Evolutionary conservation across 176 grass and related monocot species (phyloP).

Genomic region (Phoenix dactylifera): DNA sequence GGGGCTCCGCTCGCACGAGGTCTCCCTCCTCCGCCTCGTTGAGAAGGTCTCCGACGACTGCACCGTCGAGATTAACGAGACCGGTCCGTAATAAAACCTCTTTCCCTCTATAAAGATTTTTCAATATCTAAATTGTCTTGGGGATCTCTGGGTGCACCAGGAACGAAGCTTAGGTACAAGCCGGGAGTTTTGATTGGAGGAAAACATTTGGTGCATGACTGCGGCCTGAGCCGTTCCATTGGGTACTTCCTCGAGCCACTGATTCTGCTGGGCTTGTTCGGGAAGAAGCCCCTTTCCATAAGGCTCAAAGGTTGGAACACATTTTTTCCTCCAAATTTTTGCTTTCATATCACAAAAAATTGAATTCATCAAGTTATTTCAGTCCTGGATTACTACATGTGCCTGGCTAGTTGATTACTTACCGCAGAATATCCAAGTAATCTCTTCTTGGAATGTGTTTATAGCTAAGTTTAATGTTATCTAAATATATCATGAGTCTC

Average conservation of each 20-base stretch:
- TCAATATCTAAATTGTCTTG: background rate
- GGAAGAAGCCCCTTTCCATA: slow-evolving; percentile 42
- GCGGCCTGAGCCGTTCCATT: slow-evolving; percentile 58
- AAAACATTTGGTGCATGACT: slow-evolving; percentile 56
- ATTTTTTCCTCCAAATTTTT: background rate
- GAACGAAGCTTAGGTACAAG: slow-evolving; percentile 66
- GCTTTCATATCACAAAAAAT: too few species aligned
- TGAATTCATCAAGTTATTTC: too few species aligned
- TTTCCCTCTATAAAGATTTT: too few species aligned
- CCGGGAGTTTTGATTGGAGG: slow-evolving; percentile 61
- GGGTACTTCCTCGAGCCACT: slow-evolving; percentile 84
- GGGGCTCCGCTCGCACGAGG: slow-evolving; percentile 61
- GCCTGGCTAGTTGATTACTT: too few species aligned
- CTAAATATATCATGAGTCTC: too few species aligned
- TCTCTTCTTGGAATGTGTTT: too few species aligned
- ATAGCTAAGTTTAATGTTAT: too few species aligned
- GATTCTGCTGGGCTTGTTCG: slow-evolving; percentile 63
- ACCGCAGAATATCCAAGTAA: too few species aligned
- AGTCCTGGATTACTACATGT: too few species aligned
- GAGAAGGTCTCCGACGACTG: slow-evolving; percentile 72
- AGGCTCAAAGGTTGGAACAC: slow-evolving; percentile 52
- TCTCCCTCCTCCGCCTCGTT: slow-evolving; percentile 74
- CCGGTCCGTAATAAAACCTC: slow-evolving; percentile 19
- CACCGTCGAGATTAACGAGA: slow-evolving; percentile 67
- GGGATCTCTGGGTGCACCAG: slow-evolving; percentile 20